Evolutionary conservation across 257 asterid genomes (phyloP).

Genomic region (Solanum piurae): DNA sequence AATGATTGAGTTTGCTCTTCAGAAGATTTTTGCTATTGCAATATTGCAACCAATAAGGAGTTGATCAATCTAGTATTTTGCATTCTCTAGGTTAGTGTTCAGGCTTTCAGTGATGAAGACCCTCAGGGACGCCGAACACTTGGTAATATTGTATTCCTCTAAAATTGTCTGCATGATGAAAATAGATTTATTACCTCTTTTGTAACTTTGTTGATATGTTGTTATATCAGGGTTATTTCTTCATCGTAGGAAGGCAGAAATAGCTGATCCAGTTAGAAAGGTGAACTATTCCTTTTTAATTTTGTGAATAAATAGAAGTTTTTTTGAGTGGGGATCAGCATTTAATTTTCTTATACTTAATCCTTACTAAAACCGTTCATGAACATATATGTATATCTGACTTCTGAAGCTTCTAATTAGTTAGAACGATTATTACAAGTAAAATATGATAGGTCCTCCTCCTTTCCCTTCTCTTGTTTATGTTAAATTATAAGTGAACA

Average conservation of each 20-base stretch:
- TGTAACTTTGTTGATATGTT: background rate
- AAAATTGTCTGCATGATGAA: background rate
- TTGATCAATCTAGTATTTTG: slow-evolving; percentile 10
- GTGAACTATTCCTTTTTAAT: slow-evolving; percentile 20
- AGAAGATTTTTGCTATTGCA: background rate
- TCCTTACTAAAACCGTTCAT: background rate
- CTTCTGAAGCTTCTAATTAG: background rate
- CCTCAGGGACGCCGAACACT: slow-evolving; percentile 98
- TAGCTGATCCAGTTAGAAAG: slow-evolving; percentile 65
- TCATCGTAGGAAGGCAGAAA: slow-evolving; percentile 94
- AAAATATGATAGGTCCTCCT: background rate
- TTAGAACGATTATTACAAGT: background rate
- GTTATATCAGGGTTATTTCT: slow-evolving; percentile 74
- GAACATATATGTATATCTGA: background rate
- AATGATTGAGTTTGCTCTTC: background rate
- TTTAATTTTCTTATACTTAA: background rate
- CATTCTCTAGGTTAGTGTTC: slow-evolving; percentile 69
- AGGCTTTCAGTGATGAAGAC: slow-evolving; percentile 95
- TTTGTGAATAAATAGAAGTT: background rate
- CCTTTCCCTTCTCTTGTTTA: background rate
- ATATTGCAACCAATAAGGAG: background rate
- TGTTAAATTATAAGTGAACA: background rate
- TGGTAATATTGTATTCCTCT: slow-evolving; percentile 31
- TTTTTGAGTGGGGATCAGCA: background rate
- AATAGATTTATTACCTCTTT: background rate